Conservation (phyloP, 306 rosid species). For the Lathyrus sativus region DNA sequence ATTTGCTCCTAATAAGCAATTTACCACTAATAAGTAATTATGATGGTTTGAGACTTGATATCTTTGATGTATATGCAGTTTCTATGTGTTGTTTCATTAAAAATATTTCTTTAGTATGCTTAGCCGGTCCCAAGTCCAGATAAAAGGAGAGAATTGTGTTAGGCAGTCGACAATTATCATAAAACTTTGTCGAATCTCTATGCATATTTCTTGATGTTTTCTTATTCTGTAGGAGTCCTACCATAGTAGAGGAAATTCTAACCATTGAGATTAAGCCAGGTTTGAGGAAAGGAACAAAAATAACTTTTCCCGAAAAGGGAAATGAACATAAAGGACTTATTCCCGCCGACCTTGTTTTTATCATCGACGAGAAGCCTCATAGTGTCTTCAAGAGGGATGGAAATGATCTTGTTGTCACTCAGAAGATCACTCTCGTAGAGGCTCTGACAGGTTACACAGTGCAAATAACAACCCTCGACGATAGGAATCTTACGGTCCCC, state of each 20-base stretch:
- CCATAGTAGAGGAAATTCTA: slow-evolving; percentile 78
- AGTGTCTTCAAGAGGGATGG: slow-evolving; percentile 78
- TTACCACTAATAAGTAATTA: slow-evolving; percentile 10
- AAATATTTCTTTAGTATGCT: too few species aligned
- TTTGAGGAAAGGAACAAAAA: slow-evolving; percentile 95
- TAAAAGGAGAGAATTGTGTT: too few species aligned
- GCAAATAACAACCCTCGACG: slow-evolving; percentile 72
- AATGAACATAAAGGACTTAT: slow-evolving; percentile 75
- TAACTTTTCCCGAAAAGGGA: slow-evolving; percentile 89
- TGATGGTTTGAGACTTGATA: slow-evolving; percentile 9
- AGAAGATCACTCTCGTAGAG: slow-evolving; percentile 79
- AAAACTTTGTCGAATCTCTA: too few species aligned
- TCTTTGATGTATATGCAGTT: not conserved
- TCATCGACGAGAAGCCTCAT: slow-evolving; percentile 88
- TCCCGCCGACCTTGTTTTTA: slow-evolving; percentile 85
- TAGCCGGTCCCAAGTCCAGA: too few species aligned
- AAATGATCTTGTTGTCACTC: slow-evolving; percentile 78
- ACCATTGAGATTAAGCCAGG: slow-evolving; percentile 92
- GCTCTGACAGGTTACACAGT: slow-evolving; percentile 84
- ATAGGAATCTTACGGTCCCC: slow-evolving; percentile 58
- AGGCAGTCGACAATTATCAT: too few species aligned
- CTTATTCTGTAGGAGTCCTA: slow-evolving; percentile 54
- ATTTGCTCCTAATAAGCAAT: not conserved
- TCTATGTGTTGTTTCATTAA: too few species aligned
- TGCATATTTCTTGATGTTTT: slow-evolving; percentile 23